These are phyloP conservation scores for Syzygium jambos DNA, from an alignment of 345 rosid genomes.

Conservation along the genomic window DNA sequence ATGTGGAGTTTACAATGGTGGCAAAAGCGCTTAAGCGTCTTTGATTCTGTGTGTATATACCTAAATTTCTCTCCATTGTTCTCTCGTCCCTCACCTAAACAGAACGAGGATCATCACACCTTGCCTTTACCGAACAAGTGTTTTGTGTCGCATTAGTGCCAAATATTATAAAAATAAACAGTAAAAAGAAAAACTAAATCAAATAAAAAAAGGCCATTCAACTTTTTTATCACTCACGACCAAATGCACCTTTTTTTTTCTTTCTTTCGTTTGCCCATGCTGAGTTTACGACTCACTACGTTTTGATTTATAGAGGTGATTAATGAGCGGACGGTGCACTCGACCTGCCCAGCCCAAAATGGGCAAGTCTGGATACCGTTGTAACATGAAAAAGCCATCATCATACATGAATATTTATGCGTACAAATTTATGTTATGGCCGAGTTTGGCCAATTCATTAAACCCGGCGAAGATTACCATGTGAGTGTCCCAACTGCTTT, in stretches of 20 bases:
- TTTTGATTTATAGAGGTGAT: neutral
- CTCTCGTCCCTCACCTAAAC: neutral
- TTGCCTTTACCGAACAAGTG: neutral
- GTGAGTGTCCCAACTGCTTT: neutral
- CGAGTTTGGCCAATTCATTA: neutral
- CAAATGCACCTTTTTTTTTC: neutral
- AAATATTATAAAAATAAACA: neutral
- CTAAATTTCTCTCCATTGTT: no score
- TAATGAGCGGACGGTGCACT: neutral
- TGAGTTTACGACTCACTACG: neutral
- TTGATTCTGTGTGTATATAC: neutral
- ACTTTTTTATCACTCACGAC: neutral
- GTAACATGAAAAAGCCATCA: fast-evolving
- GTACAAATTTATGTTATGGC: neutral
- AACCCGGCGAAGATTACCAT: neutral
- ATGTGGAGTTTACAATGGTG: neutral
- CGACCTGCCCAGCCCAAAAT: neutral
- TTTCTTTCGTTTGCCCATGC: neutral
- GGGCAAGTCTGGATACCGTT: neutral
- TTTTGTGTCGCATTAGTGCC: neutral
- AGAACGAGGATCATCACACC: neutral
- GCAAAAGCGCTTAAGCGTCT: neutral
- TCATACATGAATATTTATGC: neutral
- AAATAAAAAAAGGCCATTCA: neutral
- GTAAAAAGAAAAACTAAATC: neutral